Conservation (phyloP, 1,284 basidiomycete species). For the Fomes fomentarius region DNA sequence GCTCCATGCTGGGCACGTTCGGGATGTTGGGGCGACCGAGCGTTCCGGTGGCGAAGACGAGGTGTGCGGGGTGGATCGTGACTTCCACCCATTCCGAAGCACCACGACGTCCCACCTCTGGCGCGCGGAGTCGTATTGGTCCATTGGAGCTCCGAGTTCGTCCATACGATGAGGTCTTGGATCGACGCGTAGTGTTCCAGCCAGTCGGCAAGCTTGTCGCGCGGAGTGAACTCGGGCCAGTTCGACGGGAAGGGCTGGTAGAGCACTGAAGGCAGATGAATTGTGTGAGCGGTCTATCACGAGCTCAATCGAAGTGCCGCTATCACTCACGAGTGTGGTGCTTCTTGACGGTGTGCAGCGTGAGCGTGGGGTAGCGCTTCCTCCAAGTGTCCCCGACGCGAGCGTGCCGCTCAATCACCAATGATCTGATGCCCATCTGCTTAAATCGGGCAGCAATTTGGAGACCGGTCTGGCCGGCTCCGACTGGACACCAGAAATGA, state of each 20-base stretch:
- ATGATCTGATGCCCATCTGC: constrained; percentile 49
- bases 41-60: constrained; percentile 63
- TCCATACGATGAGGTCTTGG: constrained; percentile 68
- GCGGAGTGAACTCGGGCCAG: constrained; percentile 34
- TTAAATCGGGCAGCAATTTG: constrained; percentile 55
- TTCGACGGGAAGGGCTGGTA: constrained; percentile 36
- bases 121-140: constrained; percentile 42
- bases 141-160: constrained; percentile 45
- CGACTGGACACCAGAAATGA: not conserved
- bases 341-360: constrained; percentile 45
- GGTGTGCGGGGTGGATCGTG: constrained; percentile 52
- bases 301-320: too few species aligned
- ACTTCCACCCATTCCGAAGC: constrained; percentile 43
- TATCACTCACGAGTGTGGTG: constrained; percentile 42
- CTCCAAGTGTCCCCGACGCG: constrained; percentile 61
- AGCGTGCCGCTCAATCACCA: constrained; percentile 51
- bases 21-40: constrained; percentile 49
- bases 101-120: constrained; percentile 56
- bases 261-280: constrained; percentile 40
- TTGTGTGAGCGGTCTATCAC: not conserved
- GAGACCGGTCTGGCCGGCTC: constrained; percentile 56
- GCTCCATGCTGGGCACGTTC: constrained; percentile 40
- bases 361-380: constrained; percentile 51
- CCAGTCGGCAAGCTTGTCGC: constrained; percentile 59
- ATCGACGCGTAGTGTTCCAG: constrained; percentile 63